Conservation (phyloP, 352 stramenopile genomes). For the Globisporangium paroecandrum region DNA sequence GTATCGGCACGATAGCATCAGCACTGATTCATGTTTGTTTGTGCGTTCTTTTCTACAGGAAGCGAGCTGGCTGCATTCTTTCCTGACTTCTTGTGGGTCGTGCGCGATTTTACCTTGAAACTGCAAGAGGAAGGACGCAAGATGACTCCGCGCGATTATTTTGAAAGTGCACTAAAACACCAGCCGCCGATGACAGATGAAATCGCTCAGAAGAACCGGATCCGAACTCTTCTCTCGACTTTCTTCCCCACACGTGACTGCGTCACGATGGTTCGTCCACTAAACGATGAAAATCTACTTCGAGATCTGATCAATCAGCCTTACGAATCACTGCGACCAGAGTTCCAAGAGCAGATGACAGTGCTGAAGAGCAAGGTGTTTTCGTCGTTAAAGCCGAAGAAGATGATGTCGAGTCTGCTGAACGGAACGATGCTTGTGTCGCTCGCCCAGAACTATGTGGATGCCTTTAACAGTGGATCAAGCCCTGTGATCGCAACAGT, state of each 20-base stretch:
- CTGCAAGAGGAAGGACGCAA: constrained; percentile 53
- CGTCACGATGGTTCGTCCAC: constrained; percentile 70
- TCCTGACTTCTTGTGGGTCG: constrained; percentile 72
- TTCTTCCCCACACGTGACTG: constrained; percentile 81
- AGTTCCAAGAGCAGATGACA: constrained; percentile 66
- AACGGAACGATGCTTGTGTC: constrained; percentile 69
- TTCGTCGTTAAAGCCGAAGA: constrained; percentile 54
- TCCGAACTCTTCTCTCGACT: constrained; percentile 49
- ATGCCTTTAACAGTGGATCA: constrained; percentile 62
- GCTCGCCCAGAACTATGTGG: constrained; percentile 61
- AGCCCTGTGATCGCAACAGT: constrained; percentile 77
- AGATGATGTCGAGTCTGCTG: constrained; percentile 54
- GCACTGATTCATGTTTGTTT: neutral
- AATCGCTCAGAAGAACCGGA: constrained; percentile 56
- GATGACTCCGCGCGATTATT: constrained; percentile 65
- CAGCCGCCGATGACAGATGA: constrained; percentile 42
- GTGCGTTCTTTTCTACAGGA: constrained; percentile 4
- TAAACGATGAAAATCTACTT: constrained; percentile 63
- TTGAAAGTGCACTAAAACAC: constrained; percentile 70
- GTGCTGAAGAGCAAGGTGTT: constrained; percentile 57
- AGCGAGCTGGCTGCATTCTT: constrained; percentile 60
- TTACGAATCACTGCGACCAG: constrained; percentile 49
- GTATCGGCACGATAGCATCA: neutral
- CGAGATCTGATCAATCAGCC: constrained; percentile 48
- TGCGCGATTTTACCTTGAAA: constrained; percentile 74